Percentiles rank a stretch among this genome's conserved stretches.
These are phyloP conservation scores for Erysimum cheiranthoides DNA, from an alignment of 345 rosid species.

Conservation along the genomic window DNA sequence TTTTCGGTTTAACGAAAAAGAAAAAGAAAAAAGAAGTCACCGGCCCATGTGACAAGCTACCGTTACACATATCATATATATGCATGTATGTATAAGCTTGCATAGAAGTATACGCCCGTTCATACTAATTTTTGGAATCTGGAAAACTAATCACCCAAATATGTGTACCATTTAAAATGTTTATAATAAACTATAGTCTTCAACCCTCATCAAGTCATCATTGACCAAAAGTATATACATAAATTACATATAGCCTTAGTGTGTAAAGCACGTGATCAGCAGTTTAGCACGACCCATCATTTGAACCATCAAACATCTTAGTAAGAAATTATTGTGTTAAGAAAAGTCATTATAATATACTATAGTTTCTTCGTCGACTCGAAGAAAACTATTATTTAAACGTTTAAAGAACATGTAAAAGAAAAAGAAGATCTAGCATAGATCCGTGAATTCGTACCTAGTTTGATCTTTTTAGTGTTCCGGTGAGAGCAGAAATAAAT, in stretches of 20 bases:
- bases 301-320: slow-evolving; percentile 20
- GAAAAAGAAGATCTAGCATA: slow-evolving; percentile 19
- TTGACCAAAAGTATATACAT: slow-evolving; percentile 13
- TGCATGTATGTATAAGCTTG: slow-evolving; percentile 1
- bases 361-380: neutral
- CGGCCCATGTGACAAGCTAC: slow-evolving; percentile 44
- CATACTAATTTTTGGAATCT: neutral
- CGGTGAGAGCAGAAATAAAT: neutral
- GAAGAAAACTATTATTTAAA: neutral
- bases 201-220: slow-evolving; percentile 6
- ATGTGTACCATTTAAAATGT: neutral
- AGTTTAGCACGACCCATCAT: slow-evolving; percentile 17
- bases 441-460: slow-evolving; percentile 15
- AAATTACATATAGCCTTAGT: slow-evolving; percentile 4
- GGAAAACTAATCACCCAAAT: neutral
- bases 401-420: neutral
- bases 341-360: neutral
- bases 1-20: neutral
- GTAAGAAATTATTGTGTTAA: slow-evolving; percentile 21
- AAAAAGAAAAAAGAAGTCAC: neutral
- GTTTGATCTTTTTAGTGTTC: neutral
- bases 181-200: neutral
- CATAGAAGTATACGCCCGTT: slow-evolving; percentile 37
- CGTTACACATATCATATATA: neutral
- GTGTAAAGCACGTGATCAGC: slow-evolving; percentile 37